Conservation (phyloP, 495 filamentous ascomycete genomes). For the Hapsidospora chrysogenum region DNA sequence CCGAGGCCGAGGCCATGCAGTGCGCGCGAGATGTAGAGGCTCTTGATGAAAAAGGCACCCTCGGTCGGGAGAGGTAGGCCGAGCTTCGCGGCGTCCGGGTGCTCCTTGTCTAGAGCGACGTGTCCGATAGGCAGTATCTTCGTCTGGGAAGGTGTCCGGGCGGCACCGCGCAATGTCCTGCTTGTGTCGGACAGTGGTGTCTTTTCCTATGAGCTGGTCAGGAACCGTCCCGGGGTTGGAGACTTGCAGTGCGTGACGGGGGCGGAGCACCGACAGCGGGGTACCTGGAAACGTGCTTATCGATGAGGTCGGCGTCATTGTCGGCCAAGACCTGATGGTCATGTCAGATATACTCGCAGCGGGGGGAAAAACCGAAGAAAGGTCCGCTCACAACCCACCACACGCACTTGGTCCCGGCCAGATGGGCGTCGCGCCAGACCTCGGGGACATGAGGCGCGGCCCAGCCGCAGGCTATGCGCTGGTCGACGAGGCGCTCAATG, state of each 20-base stretch:
- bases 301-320: background rate
- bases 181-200: background rate
- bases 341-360: background rate
- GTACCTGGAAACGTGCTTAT: too few relatives aligned
- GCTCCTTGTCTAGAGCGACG: background rate
- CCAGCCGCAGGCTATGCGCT: background rate
- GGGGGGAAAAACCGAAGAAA: background rate
- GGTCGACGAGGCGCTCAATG: background rate
- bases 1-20: background rate
- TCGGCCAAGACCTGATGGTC: background rate
- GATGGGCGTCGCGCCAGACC: background rate
- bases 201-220: background rate
- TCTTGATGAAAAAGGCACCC: background rate
- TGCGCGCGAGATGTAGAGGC: background rate
- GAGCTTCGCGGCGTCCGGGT: background rate
- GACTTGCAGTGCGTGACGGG: background rate
- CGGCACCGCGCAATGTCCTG: background rate
- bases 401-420: background rate
- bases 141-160: background rate
- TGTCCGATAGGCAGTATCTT: background rate
- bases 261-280: too few relatives aligned
- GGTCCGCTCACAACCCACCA: background rate
- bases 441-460: background rate
- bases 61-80: background rate
- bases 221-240: background rate